phyloP scores from a whole-genome alignment of 164 flowering plant species.

The Malania oleifera region DNA sequence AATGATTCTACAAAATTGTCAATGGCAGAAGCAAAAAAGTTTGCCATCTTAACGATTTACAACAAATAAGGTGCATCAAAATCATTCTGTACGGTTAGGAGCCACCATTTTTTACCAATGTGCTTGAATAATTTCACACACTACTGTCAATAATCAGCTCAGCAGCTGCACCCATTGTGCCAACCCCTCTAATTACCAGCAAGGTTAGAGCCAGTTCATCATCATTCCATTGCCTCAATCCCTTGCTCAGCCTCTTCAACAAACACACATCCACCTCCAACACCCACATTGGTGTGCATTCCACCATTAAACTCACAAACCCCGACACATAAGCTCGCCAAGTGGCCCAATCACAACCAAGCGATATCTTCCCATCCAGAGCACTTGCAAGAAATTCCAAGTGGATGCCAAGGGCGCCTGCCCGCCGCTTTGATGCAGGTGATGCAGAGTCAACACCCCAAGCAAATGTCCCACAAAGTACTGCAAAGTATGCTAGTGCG shows the following conservation, averaged over 20 bases:
- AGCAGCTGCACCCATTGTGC: constrained; percentile 80
- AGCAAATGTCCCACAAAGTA: constrained; percentile 74
- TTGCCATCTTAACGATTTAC: neutral
- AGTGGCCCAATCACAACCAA: constrained; percentile 80
- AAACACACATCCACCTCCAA: constrained; percentile 60
- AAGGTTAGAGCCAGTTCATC: constrained; percentile 81
- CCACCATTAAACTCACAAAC: constrained; percentile 66
- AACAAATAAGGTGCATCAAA: too few species aligned
- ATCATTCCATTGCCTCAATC: constrained; percentile 80
- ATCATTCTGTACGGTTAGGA: too few species aligned
- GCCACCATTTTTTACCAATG: too few species aligned
- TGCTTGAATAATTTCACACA: too few species aligned
- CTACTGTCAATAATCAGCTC: constrained; percentile 49
- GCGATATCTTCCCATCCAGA: constrained; percentile 78
- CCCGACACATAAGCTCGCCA: constrained; percentile 87
- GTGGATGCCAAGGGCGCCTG: constrained; percentile 56
- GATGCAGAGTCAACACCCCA: constrained; percentile 75
- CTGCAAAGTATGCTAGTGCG: constrained; percentile 77
- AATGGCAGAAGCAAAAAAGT: neutral
- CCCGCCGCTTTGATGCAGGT: constrained; percentile 56
- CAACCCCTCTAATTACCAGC: constrained; percentile 64
- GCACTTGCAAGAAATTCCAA: constrained; percentile 79
- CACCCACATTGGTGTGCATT: constrained; percentile 73
- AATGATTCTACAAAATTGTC: neutral
- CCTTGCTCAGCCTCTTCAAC: constrained; percentile 66